Base-by-base conservation (phyloP, 768 basidiomycete species). In the Galerina sulciceps region DNA sequence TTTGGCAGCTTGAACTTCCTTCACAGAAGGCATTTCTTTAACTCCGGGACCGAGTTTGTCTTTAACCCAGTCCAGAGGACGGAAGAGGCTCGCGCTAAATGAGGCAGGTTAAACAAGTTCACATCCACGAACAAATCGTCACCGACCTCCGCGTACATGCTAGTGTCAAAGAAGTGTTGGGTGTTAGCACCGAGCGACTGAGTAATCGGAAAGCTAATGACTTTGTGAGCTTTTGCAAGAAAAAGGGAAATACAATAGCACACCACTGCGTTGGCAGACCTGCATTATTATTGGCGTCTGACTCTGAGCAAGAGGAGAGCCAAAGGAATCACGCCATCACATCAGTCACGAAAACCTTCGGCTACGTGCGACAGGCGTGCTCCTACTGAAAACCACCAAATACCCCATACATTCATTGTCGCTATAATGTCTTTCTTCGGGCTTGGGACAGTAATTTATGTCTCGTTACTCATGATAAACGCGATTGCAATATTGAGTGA, bases 401-500 rank as follows among this genome's bases (percentile, higher is more conserved):
- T 46, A n/a, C 35, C 17, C 23, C 20, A 35, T 20, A 46, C 22
- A 3, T 17, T 20, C 35, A 9, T 58, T 49, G 36, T 41, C 22
- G 10, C 43, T 40, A 64, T 57, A 58, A 86, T 87, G 82, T 74
- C 85, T 58, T 73, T 81, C 58, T 75, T 93, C 51, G 91, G 90
- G 53, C 73, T 93, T 44, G 91, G 91, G 40, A 84, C 84, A 14
- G 83, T 97, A 63, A 76, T 98, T 65, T 94, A 97, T 79, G 89
- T 94, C 55, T 79, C 86, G 22, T 81, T 99, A 20, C 86, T 99
- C 42, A 79, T 98, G 70, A 86, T 95, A 66, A 99, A 99, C 73
- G 93, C 95, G 44, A 86, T 99, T 73, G 96, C 96, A 8, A 89
- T 99, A 57, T 81, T 99, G 61, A 96, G 88, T 68, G 96, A 99